Evolutionary conservation across 2,329 filamentous ascomycete genomes (phyloP).

Genomic region (Botrytis deweyae): DNA sequence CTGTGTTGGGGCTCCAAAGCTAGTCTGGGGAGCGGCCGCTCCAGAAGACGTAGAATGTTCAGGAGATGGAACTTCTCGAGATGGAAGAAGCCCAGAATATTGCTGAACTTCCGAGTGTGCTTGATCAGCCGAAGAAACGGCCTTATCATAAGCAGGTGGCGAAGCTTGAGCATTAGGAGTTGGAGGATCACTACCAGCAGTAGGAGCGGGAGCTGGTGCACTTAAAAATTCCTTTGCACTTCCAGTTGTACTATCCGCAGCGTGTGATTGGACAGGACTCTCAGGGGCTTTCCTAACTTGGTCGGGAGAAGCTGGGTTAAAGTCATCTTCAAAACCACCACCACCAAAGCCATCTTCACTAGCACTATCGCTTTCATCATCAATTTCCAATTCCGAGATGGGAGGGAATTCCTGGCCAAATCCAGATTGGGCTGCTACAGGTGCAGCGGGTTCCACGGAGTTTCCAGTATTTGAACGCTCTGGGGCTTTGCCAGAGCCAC

Average conservation of each 20-base stretch:
- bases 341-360: slow-evolving; percentile 61
- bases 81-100: slow-evolving; percentile 55
- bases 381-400: slow-evolving; percentile 79
- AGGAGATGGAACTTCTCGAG: slow-evolving; percentile 51
- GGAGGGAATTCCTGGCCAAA: slow-evolving; percentile 86
- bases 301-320: slow-evolving; percentile 59
- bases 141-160: slow-evolving; percentile 56
- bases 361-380: slow-evolving; percentile 81
- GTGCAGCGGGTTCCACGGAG: slow-evolving; percentile 39
- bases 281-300: slow-evolving; percentile 34
- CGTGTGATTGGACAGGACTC: slow-evolving; percentile 25
- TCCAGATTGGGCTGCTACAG: slow-evolving; percentile 48
- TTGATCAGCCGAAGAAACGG: slow-evolving; percentile 42
- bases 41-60: slow-evolving; percentile 32
- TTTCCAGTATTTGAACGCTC: slow-evolving; percentile 48
- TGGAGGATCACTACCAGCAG: slow-evolving; percentile 46
- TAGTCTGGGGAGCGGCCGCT: slow-evolving; percentile 33
- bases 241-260: slow-evolving; percentile 36
- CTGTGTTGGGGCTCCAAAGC: slow-evolving; percentile 33
- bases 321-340: slow-evolving; percentile 85
- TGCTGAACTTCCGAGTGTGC: slow-evolving; percentile 50
- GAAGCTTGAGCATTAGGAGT: slow-evolving; percentile 55
- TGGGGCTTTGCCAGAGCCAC: slow-evolving; percentile 48
- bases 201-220: slow-evolving; percentile 36
- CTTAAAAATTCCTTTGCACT: slow-evolving; percentile 36